phyloP scores from a whole-genome alignment of 352 stramenopile species.

The Globisporangium barbulae region DNA sequence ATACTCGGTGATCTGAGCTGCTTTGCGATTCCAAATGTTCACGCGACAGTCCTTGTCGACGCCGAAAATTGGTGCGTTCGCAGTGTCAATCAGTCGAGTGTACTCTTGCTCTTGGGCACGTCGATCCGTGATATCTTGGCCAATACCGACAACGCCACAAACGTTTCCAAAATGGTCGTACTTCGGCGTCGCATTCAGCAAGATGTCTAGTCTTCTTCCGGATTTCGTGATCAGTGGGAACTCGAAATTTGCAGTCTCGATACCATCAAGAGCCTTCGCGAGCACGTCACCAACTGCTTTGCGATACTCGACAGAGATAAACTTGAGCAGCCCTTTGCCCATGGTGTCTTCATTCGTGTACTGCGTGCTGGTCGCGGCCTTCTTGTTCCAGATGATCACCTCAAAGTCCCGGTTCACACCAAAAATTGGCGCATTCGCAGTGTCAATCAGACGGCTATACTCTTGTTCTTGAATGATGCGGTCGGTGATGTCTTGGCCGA shows the following conservation, averaged over 20 bases:
- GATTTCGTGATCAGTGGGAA: slow-evolving; percentile 68
- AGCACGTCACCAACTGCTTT: slow-evolving; percentile 57
- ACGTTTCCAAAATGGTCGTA: slow-evolving; percentile 60
- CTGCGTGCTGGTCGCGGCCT: slow-evolving; percentile 73
- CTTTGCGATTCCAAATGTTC: slow-evolving; percentile 85
- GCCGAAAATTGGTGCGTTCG: slow-evolving; percentile 83
- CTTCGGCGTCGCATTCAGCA: slow-evolving; percentile 57
- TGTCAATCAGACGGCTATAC: slow-evolving; percentile 63
- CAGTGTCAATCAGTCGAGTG: slow-evolving; percentile 79
- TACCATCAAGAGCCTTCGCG: slow-evolving; percentile 43
- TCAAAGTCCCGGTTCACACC: slow-evolving; percentile 54
- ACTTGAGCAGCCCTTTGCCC: slow-evolving; percentile 51
- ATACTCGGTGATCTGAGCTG: slow-evolving; percentile 77
- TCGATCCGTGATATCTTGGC: slow-evolving; percentile 67
- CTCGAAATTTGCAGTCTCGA: slow-evolving; percentile 72
- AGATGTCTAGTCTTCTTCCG: slow-evolving; percentile 43
- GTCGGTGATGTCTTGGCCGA: slow-evolving; percentile 58
- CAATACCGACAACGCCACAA: slow-evolving; percentile 58
- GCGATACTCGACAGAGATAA: slow-evolving; percentile 59
- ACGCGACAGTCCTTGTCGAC: slow-evolving; percentile 63
- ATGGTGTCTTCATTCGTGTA: slow-evolving; percentile 85
- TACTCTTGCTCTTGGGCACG: slow-evolving; percentile 76
- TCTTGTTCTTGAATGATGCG: slow-evolving; percentile 66
- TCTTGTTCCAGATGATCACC: slow-evolving; percentile 90
- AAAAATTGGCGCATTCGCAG: slow-evolving; percentile 66